Percentiles rank a stretch among this genome's conserved stretches.
Evolutionary conservation across 2,329 filamentous ascomycete genomes (phyloP).

Genomic region (Didymella sp.): DNA sequence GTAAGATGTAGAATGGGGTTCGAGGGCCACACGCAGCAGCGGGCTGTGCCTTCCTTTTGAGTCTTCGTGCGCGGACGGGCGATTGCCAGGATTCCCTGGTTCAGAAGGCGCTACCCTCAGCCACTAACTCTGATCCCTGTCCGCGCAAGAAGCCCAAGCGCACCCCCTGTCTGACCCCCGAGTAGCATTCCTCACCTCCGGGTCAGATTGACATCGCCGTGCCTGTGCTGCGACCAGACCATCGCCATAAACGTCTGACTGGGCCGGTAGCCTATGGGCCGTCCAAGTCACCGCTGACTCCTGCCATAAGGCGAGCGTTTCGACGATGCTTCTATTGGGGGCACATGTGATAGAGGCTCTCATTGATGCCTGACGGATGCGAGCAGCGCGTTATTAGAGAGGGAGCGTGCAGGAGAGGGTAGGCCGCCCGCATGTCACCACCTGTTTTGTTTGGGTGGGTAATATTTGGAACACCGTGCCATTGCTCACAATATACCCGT

Average conservation of each 20-base stretch:
- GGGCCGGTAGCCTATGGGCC: slow-evolving; percentile 16
- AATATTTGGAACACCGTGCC: slow-evolving; percentile 26
- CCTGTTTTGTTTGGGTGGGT: slow-evolving; percentile 21
- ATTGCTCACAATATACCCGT: slow-evolving; percentile 32
- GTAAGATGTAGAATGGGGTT: slow-evolving; percentile 31
- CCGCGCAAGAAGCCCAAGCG: slow-evolving; percentile 22
- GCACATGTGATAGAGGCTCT: slow-evolving; percentile 1
- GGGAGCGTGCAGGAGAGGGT: slow-evolving; percentile 10
- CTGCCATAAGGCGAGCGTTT: slow-evolving; percentile 1
- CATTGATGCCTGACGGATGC: slow-evolving; percentile 26
- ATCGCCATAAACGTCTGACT: slow-evolving; percentile 20
- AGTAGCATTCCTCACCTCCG: slow-evolving; percentile 34
- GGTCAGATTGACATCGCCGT: slow-evolving; percentile 33
- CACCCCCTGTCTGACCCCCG: slow-evolving; percentile 24
- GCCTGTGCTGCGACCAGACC: slow-evolving; percentile 28
- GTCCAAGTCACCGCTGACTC: slow-evolving; percentile 4
- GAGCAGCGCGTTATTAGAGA: slow-evolving; percentile 15
- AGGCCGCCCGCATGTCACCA: slow-evolving; percentile 13
- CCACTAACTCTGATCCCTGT: not conserved
- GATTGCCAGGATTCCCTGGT: slow-evolving; percentile 10
- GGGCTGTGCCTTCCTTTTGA: slow-evolving; percentile 33
- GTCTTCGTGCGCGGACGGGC: slow-evolving; percentile 27
- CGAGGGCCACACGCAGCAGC: slow-evolving; percentile 28
- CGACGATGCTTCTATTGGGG: not conserved
- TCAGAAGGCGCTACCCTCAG: slow-evolving; percentile 16